These are phyloP conservation scores for Apiotrichum laibachii DNA, from an alignment of 1,284 basidiomycete species.

Conservation along the genomic window DNA sequence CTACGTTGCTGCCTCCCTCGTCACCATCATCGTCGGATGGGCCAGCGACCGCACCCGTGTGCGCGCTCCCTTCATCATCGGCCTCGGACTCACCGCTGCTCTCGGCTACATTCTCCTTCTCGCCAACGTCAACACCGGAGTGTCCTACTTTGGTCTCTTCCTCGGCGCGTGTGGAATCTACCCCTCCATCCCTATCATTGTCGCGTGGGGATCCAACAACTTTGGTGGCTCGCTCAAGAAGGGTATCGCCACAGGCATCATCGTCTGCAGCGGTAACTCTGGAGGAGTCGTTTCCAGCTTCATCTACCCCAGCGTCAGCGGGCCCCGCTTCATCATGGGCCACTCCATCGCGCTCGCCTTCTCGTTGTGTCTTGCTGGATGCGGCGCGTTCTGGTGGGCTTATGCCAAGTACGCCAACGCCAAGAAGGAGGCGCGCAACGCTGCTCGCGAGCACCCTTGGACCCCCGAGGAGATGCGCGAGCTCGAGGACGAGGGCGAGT, in stretches of 20 bases:
- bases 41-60: conserved; percentile 39
- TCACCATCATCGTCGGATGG: conserved; percentile 42
- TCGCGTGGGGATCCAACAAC: conserved; percentile 62
- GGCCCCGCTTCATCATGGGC: conserved; percentile 32
- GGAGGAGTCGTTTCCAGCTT: conserved; percentile 57
- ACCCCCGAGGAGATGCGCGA: conserved; percentile 29
- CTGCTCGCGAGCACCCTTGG: conserved; percentile 26
- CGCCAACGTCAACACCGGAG: conserved; percentile 42
- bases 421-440: conserved; percentile 28
- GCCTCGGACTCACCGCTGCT: conserved; percentile 38
- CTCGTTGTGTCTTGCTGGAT: conserved; percentile 19
- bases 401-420: conserved; percentile 28
- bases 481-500: conserved; percentile 33
- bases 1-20: conserved; percentile 34
- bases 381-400: conserved; percentile 26
- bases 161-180: conserved; percentile 59
- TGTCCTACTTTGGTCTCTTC: conserved; percentile 57
- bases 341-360: conserved; percentile 33
- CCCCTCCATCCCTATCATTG: conserved; percentile 57
- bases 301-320: conserved; percentile 47
- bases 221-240: conserved; percentile 59
- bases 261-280: conserved; percentile 58
- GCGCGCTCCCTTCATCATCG: conserved; percentile 43
- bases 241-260: conserved; percentile 58
- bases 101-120: conserved; percentile 41